Evolutionary conservation across 2,329 filamentous ascomycete species (phyloP), one percentile per base, ranked within the genome.

Genomic region (Paecilomyces fulvus): DNA sequence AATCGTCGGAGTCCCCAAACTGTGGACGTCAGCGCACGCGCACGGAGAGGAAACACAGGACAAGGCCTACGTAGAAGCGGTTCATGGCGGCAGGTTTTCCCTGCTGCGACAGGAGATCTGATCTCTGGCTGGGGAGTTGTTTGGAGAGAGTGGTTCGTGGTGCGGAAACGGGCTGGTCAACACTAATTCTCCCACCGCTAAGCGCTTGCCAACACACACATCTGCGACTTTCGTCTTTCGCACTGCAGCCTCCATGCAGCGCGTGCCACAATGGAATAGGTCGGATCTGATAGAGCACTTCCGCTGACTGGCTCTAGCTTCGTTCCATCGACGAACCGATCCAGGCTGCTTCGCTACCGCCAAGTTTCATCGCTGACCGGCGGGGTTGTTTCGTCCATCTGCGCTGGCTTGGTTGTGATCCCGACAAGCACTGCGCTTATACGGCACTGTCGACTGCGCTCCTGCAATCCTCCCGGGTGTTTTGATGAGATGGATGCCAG

Each of bases 1-100:
- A 78, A 59, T 73, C 76, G 55, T 78, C 75, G 52, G 74, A 74
- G 63, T 74, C 71, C 60, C 69, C 70, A 60, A 76, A 75, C 74
- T 77, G 60, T 53, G 59, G 21, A 9, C 56, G 43, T 57, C 37
- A 31, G 25, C 48, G 37, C 53, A 53, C 5, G 31, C 37, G 28
- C 17, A 37, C 31, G 30, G 51, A 49, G 10, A 51, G 28, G 55
- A 33, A 30, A n/a, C 30, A 8, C 30, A 8, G 31, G 20, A n/a
- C n/a, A 33, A 30, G 33, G 55, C 64, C 58, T 70, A 73, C 71
- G 60, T 68, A 63, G 54, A 71, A 69, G 51, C 59, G 64, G 60
- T 69, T 68, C 67, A 70, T 71, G 57, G 14, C 23, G 37, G 48
- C 48, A 49, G 48, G 48, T 9, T 23, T 49, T 25, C 25, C 25